Evolutionary conservation across 192 early-diverging fungal genomes (phyloP), one percentile per base, ranked within the genome.

Genomic region (Coemansia sp.): DNA sequence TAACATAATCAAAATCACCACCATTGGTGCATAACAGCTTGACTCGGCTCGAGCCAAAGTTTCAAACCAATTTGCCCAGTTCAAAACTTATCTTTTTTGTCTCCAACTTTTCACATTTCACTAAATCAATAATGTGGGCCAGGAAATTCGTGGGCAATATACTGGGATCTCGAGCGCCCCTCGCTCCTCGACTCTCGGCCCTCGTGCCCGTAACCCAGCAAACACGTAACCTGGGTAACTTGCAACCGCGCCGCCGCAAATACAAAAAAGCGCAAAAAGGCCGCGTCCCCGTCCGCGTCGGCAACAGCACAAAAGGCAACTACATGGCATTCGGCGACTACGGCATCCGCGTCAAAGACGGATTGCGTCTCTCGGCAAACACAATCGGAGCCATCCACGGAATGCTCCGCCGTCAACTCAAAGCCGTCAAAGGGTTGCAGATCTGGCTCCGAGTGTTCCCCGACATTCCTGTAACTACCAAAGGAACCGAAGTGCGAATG

Each of bases 401-500:
- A 2, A 87, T 85, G 45, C 75, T 96, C 59, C 83, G 87, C 26
- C 83, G 94, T 22, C 89, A 91, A 61, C 86, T 96, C 60, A 94
- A 95, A 75, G 58, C 85, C 11, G 89, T 95, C 77, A 98, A 96
- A 83, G 94, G 88, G 0, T 85, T 90, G 25, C 77, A 89, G 67
- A 82, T 95, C 60, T 93, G 85, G 90, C 84, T 95, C 71, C 85
- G 93, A 31, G 88, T 91, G 53, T 96, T 95, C 69, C 93, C 96
- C 2, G 91, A 95, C 68, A 87, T 96, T 16, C 96, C 96, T 7
- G 93, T 96, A 16, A 92, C 93, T 0, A 88, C 87, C 37, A 96
- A 96, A 69, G 92, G 92, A 27, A 90, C 88, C 27, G 96, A 95
- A 77, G 85, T 88, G 41, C 87, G 96, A 82, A 98, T 98, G 96